phyloP scores from a whole-genome alignment of 129 eudicot species.

The Flaveria trinervia region DNA sequence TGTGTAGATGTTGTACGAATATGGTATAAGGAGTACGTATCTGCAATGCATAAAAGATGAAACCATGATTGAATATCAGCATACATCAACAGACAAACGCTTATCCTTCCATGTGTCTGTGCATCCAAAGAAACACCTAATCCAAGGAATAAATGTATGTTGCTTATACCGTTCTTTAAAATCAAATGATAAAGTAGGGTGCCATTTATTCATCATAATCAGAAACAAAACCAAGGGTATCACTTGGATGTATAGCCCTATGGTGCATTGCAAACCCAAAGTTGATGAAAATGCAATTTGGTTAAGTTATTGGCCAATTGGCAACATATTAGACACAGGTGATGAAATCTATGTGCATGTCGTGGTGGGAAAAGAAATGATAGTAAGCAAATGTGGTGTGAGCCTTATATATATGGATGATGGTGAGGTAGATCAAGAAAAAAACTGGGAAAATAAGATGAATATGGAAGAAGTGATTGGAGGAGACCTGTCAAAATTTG shows the following conservation, averaged over 20 bases:
- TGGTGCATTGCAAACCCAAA: constrained; percentile 1
- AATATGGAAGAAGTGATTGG: constrained; percentile 9
- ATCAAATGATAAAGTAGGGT: not conserved
- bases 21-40: constrained; percentile 27
- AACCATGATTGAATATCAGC: not conserved
- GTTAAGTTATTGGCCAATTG: constrained; percentile 28
- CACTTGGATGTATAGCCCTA: constrained; percentile 16
- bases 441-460: not conserved
- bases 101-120: not conserved
- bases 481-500: constrained; percentile 16
- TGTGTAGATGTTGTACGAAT: constrained; percentile 18
- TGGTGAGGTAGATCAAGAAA: not conserved
- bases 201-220: not conserved
- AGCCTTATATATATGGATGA: constrained; percentile 14
- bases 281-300: constrained; percentile 7
- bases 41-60: not conserved
- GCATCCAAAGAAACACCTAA: not conserved
- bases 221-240: not conserved
- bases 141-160: constrained; percentile 3
- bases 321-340: not conserved
- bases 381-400: constrained; percentile 19
- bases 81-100: not conserved
- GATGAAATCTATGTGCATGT: constrained; percentile 10
- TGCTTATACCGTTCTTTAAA: not conserved
- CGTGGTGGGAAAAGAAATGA: not conserved